phyloP scores from a whole-genome alignment of 1,284 basidiomycete genomes.

The Cryptococcus deneoformans region DNA sequence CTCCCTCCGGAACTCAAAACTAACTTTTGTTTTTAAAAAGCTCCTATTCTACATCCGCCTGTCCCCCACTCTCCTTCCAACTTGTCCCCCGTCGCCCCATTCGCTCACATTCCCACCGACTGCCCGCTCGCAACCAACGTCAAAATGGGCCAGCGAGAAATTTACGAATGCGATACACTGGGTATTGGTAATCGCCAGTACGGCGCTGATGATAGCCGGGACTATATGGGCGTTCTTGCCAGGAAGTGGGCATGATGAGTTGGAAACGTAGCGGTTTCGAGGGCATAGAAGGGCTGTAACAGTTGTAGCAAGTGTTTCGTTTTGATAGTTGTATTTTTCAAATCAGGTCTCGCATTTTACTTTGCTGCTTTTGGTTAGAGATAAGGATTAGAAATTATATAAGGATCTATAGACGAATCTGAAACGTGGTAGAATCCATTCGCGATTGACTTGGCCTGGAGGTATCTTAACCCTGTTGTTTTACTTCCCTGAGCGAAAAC shows the following conservation, averaged over 20 bases:
- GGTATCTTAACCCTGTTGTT: no score
- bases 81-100: constrained; percentile 46
- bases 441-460: no score
- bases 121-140: constrained; percentile 49
- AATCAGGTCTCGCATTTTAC: no score
- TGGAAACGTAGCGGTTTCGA: not conserved
- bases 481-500: no score
- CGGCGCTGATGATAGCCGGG: constrained; percentile 71
- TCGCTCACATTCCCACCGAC: constrained; percentile 10
- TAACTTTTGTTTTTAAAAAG: not conserved
- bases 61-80: constrained; percentile 8
- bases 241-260: constrained; percentile 28
- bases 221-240: constrained; percentile 65
- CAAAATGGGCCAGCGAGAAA: constrained; percentile 16
- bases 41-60: constrained; percentile 40
- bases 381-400: no score
- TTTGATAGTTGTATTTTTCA: no score
- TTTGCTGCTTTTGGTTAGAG: no score
- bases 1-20: not conserved
- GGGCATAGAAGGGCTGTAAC: no score
- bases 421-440: no score
- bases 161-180: constrained; percentile 54
- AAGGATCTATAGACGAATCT: no score
- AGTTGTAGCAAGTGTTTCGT: no score
- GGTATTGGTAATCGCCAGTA: constrained; percentile 57